These are phyloP conservation scores for Corinectria fuckeliana DNA, from an alignment of 2,329 filamentous ascomycete genomes.

Conservation along the genomic window DNA sequence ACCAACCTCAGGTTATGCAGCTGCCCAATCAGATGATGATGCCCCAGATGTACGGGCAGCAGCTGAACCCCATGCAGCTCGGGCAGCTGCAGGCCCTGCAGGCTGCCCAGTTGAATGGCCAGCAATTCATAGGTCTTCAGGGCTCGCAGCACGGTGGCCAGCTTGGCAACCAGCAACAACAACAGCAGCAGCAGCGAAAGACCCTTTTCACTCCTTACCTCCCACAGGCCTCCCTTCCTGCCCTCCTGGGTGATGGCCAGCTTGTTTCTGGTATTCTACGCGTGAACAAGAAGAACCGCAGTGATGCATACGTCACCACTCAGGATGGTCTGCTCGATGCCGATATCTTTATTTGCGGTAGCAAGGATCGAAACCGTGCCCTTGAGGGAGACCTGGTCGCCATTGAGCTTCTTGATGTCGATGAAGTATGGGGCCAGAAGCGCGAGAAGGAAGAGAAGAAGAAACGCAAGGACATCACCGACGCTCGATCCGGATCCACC, in stretches of 20 bases:
- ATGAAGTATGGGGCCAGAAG: slow-evolving; percentile 98
- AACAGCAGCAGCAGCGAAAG: slow-evolving; percentile 92
- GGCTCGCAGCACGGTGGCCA: slow-evolving; percentile 76
- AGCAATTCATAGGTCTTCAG: slow-evolving; percentile 72
- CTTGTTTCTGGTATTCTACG: slow-evolving; percentile 95
- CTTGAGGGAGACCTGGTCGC: slow-evolving; percentile 96
- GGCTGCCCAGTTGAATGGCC: slow-evolving; percentile 81
- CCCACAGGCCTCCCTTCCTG: slow-evolving; percentile 90
- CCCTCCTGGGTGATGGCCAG: slow-evolving; percentile 87
- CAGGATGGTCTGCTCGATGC: slow-evolving; percentile 87
- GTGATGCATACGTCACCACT: slow-evolving; percentile 96
- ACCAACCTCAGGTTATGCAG: slow-evolving; percentile 87
- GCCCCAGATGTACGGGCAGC: slow-evolving; percentile 86
- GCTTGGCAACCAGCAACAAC: slow-evolving; percentile 70
- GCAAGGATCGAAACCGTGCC: slow-evolving; percentile 97
- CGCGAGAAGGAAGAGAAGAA: slow-evolving; percentile 99
- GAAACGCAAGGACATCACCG: slow-evolving; percentile 98
- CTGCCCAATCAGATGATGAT: slow-evolving; percentile 87
- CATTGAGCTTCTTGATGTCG: slow-evolving; percentile 93
- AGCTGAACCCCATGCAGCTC: slow-evolving; percentile 86
- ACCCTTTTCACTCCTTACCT: slow-evolving; percentile 98
- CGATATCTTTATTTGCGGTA: slow-evolving; percentile 99
- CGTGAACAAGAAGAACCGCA: slow-evolving; percentile 99
- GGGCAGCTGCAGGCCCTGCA: slow-evolving; percentile 92
- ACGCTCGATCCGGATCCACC: slow-evolving; percentile 79